These are phyloP conservation scores for Clonostachys rosea DNA, from an alignment of 2,329 filamentous ascomycete species.

Conservation along the genomic window DNA sequence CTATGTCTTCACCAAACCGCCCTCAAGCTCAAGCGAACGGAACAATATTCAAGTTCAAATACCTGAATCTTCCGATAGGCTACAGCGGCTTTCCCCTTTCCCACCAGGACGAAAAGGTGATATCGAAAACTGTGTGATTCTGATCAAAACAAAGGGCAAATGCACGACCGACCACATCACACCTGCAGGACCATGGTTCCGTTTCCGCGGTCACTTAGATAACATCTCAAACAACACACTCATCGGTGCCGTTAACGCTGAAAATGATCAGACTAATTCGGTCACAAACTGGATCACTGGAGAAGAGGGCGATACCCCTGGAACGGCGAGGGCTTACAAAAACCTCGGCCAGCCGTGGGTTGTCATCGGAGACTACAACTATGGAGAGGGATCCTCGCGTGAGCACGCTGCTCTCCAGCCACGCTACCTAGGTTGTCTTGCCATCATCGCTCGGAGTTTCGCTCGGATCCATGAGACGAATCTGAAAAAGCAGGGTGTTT, in stretches of 20 bases:
- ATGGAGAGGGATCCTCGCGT: constrained; percentile 78
- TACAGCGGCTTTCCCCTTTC: constrained; percentile 68
- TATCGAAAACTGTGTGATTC: constrained; percentile 58
- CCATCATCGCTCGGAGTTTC: constrained; percentile 77
- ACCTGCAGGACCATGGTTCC: constrained; percentile 74
- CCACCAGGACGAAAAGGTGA: constrained; percentile 67
- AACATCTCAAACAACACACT: constrained; percentile 82
- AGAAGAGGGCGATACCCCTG: constrained; percentile 63
- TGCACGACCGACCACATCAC: constrained; percentile 77
- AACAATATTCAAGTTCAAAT: constrained; percentile 46
- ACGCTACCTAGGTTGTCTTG: constrained; percentile 74
- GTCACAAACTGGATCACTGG: constrained; percentile 26
- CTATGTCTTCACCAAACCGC: constrained; percentile 44
- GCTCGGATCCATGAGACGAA: constrained; percentile 92
- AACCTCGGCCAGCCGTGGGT: not conserved
- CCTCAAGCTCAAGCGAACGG: too few relatives aligned
- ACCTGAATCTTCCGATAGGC: constrained; percentile 65
- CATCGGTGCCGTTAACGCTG: constrained; percentile 70
- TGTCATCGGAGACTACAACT: constrained; percentile 22
- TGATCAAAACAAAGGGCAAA: constrained; percentile 75
- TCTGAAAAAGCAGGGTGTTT: constrained; percentile 71
- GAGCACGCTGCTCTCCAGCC: constrained; percentile 85
- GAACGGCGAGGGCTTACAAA: constrained; percentile 74
- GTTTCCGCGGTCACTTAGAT: constrained; percentile 74
- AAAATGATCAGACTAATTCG: constrained; percentile 74